These are phyloP conservation scores for Aspergillus calidoustus DNA, from an alignment of 2,329 filamentous ascomycete genomes.

Conservation along the genomic window DNA sequence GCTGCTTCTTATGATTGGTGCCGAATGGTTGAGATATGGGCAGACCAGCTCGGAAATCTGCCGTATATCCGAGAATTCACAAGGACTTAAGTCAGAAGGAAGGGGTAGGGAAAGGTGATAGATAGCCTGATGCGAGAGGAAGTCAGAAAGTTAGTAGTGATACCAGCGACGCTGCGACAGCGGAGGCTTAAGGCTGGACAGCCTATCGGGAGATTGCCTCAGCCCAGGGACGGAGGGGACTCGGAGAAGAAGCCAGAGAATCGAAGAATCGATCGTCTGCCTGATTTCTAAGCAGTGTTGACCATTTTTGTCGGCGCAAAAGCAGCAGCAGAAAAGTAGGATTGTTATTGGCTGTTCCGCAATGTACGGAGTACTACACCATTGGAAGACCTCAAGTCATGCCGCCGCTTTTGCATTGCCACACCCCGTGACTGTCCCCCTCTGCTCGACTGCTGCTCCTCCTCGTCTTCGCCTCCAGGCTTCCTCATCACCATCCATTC, in stretches of 20 bases:
- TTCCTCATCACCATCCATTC: conserved; percentile 7
- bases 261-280: conserved; percentile 17
- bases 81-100: not conserved
- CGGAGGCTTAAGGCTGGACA: not conserved
- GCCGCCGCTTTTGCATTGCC: conserved; percentile 10
- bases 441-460: conserved; percentile 1
- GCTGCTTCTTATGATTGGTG: not conserved
- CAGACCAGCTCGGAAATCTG: not conserved
- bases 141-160: not conserved
- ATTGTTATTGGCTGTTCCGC: not conserved
- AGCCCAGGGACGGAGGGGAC: not conserved
- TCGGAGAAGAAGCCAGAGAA: conserved; percentile 17
- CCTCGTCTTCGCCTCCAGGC: conserved; percentile 11
- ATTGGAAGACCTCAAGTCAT: not conserved
- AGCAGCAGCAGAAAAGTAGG: not conserved
- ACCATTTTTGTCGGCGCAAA: conserved; percentile 7
- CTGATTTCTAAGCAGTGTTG: conserved; percentile 36
- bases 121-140: not conserved
- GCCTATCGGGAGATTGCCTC: not conserved
- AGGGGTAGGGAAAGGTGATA: not conserved
- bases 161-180: not conserved
- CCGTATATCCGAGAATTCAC: not conserved
- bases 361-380: not conserved
- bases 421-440: conserved; percentile 17
- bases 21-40: not conserved